Percentiles rank a stretch among this genome's conserved stretches.
Conservation (phyloP, 306 rosid species). For the Phaseolus lunatus region DNA sequence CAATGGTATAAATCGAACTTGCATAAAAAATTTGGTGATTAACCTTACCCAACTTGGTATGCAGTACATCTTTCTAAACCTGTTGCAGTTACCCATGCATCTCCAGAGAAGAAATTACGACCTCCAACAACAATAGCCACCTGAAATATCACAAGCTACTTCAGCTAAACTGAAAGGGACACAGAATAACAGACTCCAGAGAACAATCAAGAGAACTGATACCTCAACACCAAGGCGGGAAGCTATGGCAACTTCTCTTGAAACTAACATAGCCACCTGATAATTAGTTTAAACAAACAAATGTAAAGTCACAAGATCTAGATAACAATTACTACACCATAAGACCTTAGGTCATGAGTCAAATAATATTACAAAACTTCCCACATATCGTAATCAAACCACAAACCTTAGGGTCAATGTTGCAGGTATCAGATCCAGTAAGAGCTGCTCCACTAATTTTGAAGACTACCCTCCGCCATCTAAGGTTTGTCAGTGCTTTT, state of each 20-base stretch:
- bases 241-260: slow-evolving; percentile 85
- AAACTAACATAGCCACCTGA: slow-evolving; percentile 82
- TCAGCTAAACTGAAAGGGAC: slow-evolving; percentile 38
- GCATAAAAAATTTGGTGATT: slow-evolving; percentile 34
- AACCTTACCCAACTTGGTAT: slow-evolving; percentile 93
- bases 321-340: slow-evolving; percentile 18
- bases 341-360: slow-evolving; percentile 31
- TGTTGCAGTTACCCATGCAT: slow-evolving; percentile 86
- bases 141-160: slow-evolving; percentile 53
- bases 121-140: slow-evolving; percentile 96
- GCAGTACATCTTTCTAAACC: slow-evolving; percentile 91
- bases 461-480: slow-evolving; percentile 94
- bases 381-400: slow-evolving; percentile 2
- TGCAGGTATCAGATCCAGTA: slow-evolving; percentile 81
- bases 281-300: slow-evolving; percentile 44
- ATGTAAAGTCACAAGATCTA: slow-evolving; percentile 19
- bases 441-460: slow-evolving; percentile 96
- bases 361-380: slow-evolving; percentile 18
- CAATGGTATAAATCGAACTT: slow-evolving; percentile 5
- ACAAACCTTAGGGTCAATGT: slow-evolving; percentile 84
- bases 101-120: slow-evolving; percentile 94
- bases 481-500: slow-evolving; percentile 65
- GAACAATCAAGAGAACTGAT: slow-evolving; percentile 44
- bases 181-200: slow-evolving; percentile 23
- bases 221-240: slow-evolving; percentile 94